A percentile compares a stretch with the other conserved stretches of the same genome.
These are phyloP conservation scores for Aplosporella prunicola DNA, from an alignment of 2,329 filamentous ascomycete genomes.

Conservation along the genomic window DNA sequence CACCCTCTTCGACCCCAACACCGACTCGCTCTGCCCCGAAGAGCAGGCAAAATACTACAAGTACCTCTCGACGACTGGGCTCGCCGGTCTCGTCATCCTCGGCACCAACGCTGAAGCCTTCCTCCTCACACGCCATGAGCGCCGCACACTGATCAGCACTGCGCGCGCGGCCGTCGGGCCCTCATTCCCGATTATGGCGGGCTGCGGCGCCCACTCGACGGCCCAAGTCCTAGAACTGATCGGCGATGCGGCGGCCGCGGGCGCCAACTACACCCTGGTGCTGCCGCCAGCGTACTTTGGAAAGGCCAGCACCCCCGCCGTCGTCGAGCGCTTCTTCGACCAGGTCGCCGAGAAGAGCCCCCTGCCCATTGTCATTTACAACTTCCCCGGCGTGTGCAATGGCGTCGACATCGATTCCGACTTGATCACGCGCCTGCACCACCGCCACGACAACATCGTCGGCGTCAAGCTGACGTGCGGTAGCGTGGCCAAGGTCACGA, in stretches of 20 bases:
- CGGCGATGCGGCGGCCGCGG: constrained; percentile 30
- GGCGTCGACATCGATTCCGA: constrained; percentile 61
- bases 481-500: constrained; percentile 62
- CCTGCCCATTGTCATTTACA: constrained; percentile 61
- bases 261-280: constrained; percentile 35
- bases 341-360: constrained; percentile 49
- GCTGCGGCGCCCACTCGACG: constrained; percentile 35
- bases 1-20: constrained; percentile 35
- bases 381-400: constrained; percentile 58
- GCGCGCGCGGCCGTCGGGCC: constrained; percentile 35
- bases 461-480: constrained; percentile 65
- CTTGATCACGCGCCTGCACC: constrained; percentile 48
- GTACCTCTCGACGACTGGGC: constrained; percentile 34
- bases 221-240: constrained; percentile 36
- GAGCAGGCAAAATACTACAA: constrained; percentile 35
- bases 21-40: constrained; percentile 31
- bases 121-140: constrained; percentile 36
- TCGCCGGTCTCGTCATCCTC: constrained; percentile 37
- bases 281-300: constrained; percentile 39
- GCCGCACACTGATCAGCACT: constrained; percentile 27
- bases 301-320: constrained; percentile 31
- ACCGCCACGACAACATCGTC: constrained; percentile 51
- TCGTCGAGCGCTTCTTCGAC: constrained; percentile 34
- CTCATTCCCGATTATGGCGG: constrained; percentile 35
- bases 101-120: constrained; percentile 41